Evolutionary conservation across 208 protist genomes (phyloP), one percentile per base, ranked within the genome.

Genomic region (Wallacemonas sp.): DNA sequence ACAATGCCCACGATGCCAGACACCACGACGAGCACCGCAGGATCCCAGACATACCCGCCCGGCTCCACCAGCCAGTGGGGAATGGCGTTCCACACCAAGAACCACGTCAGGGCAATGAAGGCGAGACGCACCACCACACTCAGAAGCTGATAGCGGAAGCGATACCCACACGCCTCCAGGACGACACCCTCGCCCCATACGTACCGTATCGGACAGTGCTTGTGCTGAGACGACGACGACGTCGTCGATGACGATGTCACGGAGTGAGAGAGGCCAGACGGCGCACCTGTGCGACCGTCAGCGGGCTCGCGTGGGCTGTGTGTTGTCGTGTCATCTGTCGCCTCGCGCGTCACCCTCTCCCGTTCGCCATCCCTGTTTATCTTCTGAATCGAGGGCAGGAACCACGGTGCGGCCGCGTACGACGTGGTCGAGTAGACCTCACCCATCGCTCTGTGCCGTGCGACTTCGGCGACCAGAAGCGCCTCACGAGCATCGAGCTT

Each of bases 11-110:
- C 62, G 50, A 93, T 61, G 30, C 82, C 66, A 17, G 84, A 80
- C 10, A 89, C 73, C 10, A 93, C 32, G 27, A 93, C 72, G 19
- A 83, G 63, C 57, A 89, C 76, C 27, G 72, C 37, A 27, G 84
- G 81, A 60, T 93, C 87, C 76, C 78, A 93, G 30, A 93, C 77
- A 72, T 84, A 88, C 44, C 87, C 87, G 36, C 82, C 84, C 5
- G 82, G 83, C 65, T 83, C 58, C 41, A 88, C 61, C 12, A 90
- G 73, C 61, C 58, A 64, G 65, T 73, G 64, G 9, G 87, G 87
- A 10, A 93, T 66, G 53, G 83, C 71, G 62, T 76, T 81, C 83
- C 84, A 93, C 58, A 83, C 33, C 46, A 76, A 57, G 52, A 91
- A 89, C 82, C 87, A 91, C 39, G 78, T 27, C 32, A 93, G 60